phyloP scores from a whole-genome alignment of 2,329 filamentous ascomycete species.

The Trichoderma guizhouense region DNA sequence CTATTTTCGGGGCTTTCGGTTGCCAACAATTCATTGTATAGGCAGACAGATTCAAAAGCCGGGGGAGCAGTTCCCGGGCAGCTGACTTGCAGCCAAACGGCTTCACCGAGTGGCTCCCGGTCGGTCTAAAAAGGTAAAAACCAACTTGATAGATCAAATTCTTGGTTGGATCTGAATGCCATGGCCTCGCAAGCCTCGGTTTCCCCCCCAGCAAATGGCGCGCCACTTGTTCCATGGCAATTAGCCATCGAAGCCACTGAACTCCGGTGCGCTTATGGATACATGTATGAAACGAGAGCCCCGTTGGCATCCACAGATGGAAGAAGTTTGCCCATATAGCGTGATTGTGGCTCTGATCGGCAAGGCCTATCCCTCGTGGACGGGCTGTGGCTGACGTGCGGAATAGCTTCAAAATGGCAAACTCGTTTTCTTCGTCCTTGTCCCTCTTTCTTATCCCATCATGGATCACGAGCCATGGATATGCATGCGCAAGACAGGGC shows the following conservation, averaged over 20 bases:
- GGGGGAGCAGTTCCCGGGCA: not conserved
- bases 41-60: not conserved
- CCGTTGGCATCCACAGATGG: not conserved
- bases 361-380: not conserved
- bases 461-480: slow-evolving; percentile 10
- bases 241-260: slow-evolving; percentile 9
- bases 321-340: not conserved
- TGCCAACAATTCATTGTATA: not conserved
- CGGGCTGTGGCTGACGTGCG: not conserved
- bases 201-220: not conserved
- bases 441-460: not conserved
- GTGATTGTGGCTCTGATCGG: slow-evolving; percentile 18
- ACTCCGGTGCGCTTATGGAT: slow-evolving; percentile 6
- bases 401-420: not conserved
- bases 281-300: slow-evolving; percentile 1
- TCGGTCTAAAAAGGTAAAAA: not conserved
- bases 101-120: slow-evolving; percentile 5
- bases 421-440: not conserved
- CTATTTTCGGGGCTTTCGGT: not conserved
- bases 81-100: not conserved
- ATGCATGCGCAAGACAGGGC: slow-evolving; percentile 16
- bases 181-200: not conserved
- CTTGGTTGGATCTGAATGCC: not conserved
- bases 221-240: slow-evolving; percentile 10
- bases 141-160: not conserved